Base-by-base conservation (phyloP, 306 rosid genomes). In the Dryas drummondii region DNA sequence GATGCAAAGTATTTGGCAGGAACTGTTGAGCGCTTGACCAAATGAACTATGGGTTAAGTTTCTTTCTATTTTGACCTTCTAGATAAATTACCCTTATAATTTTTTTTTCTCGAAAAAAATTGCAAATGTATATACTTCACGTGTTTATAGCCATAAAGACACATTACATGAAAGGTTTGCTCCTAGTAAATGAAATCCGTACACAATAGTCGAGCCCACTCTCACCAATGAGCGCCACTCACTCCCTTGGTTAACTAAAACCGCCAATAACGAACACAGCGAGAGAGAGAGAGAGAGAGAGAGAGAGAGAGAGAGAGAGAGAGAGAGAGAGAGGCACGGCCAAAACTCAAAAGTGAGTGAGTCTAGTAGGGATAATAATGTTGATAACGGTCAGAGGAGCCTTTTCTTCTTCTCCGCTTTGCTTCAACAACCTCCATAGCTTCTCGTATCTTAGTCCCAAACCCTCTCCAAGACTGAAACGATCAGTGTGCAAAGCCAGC, bases 341-440 rank as follows among this genome's bases (percentile, higher is more conserved):
- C 59, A 5, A 27, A 57, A 19, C 40, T 57, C 37, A 11, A 32
- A 12, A 27, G n/a, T 2, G 6, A 11, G 15, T 15, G 44, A 19
- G 56, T 22, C 22, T 13, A 16, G 50, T n/a, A 64, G 59, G 55
- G 85, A 86, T 79, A 79, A 86, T 51, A 61, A 93, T 93, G 97
- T 78, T 88, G 97, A 87, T 87, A 84, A 84, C 93, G 66, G 86
- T 88, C 26, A 78, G 83, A 67, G 94, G 85, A 82, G 88, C 87
- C 76, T 72, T 81, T 73, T 74, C 76, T 84, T 81, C 88, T 74
- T 84, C 87, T 65, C 84, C 84, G 54, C 76, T 86, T 51, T 47
- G 78, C 80, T 74, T 74, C 48, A 56, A 75, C 61, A 58, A 45
- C 71, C 60, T 48, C 77, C 71, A 13, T 68, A 16, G 51, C 53